These are phyloP conservation scores for Cyamopsis tetragonoloba DNA, from an alignment of 306 rosid genomes.

Conservation along the genomic window DNA sequence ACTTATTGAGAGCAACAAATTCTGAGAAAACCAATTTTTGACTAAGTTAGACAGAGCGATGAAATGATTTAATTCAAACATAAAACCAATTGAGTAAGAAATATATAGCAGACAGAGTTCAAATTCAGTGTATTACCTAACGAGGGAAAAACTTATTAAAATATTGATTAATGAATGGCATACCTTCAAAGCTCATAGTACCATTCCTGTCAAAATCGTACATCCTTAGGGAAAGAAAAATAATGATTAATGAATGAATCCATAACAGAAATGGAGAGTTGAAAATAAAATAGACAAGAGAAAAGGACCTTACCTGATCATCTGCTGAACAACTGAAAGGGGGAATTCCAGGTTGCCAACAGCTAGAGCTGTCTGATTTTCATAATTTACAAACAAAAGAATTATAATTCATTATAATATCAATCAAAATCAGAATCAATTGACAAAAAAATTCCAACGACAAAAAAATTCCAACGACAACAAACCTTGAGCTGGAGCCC, in stretches of 20 bases:
- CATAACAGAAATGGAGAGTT: too few relatives aligned
- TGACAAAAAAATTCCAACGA: too few relatives aligned
- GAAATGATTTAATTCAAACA: neutral
- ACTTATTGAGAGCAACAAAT: too few relatives aligned
- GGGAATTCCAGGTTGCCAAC: conserved; percentile 84
- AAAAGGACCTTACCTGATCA: conserved; percentile 78
- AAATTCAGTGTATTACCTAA: neutral
- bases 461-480: too few relatives aligned
- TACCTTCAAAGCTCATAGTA: conserved; percentile 82
- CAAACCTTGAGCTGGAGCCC: conserved; percentile 71
- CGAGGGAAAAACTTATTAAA: neutral
- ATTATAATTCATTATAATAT: too few relatives aligned
- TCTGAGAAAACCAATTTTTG: neutral
- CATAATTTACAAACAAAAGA: too few relatives aligned
- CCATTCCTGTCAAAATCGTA: conserved; percentile 91
- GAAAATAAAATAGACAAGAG: neutral
- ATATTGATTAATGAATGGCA: neutral
- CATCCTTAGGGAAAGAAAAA: conserved; percentile 70
- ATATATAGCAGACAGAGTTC: neutral
- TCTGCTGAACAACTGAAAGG: conserved; percentile 77
- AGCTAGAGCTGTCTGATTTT: conserved; percentile 68
- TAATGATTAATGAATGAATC: too few relatives aligned
- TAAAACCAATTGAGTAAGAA: conserved; percentile 4
- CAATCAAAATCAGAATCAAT: too few relatives aligned
- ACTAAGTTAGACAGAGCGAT: conserved; percentile 21